These are phyloP conservation scores for Hypoxylon fragiforme DNA, from an alignment of 495 filamentous ascomycete species.

Conservation along the genomic window DNA sequence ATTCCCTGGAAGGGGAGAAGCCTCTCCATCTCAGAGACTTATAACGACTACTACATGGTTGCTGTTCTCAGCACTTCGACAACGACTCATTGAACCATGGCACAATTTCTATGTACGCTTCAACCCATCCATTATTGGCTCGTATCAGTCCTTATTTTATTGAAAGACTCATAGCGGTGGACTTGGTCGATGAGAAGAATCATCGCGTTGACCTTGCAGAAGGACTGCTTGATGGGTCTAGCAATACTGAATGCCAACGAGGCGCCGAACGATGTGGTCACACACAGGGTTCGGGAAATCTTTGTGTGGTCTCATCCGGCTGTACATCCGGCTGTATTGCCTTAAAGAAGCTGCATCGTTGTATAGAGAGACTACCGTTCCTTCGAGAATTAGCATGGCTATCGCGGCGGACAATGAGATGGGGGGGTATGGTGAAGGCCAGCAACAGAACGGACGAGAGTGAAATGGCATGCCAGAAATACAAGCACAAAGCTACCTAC, in stretches of 20 bases:
- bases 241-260: slow-evolving; percentile 6
- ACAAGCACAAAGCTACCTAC: neutral
- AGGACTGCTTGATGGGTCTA: slow-evolving; percentile 3
- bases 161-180: slow-evolving; percentile 1
- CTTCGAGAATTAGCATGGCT: slow-evolving; percentile 13
- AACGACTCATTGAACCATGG: slow-evolving; percentile 6
- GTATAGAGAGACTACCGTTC: slow-evolving; percentile 14
- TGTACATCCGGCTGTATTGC: too few relatives aligned
- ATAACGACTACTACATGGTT: slow-evolving; percentile 10
- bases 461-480: slow-evolving; percentile 2
- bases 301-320: slow-evolving; percentile 12
- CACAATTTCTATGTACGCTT: slow-evolving; percentile 10
- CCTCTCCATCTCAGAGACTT: slow-evolving; percentile 9
- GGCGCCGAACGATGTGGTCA: slow-evolving; percentile 20
- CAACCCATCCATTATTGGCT: slow-evolving; percentile 19
- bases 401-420: slow-evolving; percentile 17
- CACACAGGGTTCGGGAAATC: slow-evolving; percentile 2
- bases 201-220: slow-evolving; percentile 12
- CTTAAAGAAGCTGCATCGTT: slow-evolving; percentile 15
- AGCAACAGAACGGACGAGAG: neutral
- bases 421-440: slow-evolving; percentile 25
- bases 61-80: neutral
- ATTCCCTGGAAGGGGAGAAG: slow-evolving; percentile 3
- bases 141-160: neutral
- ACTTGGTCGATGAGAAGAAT: slow-evolving; percentile 8